phyloP scores from a whole-genome alignment of 2,329 filamentous ascomycete genomes.

The Nemania sp. region DNA sequence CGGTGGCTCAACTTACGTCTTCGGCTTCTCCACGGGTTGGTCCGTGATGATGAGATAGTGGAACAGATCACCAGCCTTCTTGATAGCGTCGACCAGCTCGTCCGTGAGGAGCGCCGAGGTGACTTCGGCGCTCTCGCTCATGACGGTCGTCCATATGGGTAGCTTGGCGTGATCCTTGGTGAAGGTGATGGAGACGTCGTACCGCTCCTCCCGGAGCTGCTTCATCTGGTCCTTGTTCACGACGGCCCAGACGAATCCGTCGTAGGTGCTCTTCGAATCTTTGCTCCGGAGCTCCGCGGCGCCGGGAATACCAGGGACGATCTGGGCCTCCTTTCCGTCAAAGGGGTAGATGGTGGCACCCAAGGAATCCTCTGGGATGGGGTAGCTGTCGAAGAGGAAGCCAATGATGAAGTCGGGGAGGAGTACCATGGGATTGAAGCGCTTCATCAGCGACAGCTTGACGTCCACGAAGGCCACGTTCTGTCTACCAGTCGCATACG shows the following conservation, averaged over 20 bases:
- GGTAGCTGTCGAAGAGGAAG: slow-evolving; percentile 80
- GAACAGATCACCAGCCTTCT: slow-evolving; percentile 76
- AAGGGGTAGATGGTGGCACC: slow-evolving; percentile 85
- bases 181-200: slow-evolving; percentile 88
- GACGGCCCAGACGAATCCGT: slow-evolving; percentile 92
- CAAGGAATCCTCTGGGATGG: slow-evolving; percentile 70
- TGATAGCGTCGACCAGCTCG: slow-evolving; percentile 81
- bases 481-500: slow-evolving; percentile 88
- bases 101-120: slow-evolving; percentile 84
- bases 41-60: slow-evolving; percentile 90
- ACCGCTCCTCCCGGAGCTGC: slow-evolving; percentile 85
- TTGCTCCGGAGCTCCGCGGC: slow-evolving; percentile 60
- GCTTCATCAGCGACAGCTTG: slow-evolving; percentile 78
- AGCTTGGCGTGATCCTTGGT: slow-evolving; percentile 94
- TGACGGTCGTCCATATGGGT: slow-evolving; percentile 86
- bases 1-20: slow-evolving; percentile 60
- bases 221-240: slow-evolving; percentile 97
- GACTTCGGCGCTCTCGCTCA: slow-evolving; percentile 96
- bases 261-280: slow-evolving; percentile 71
- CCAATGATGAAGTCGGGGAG: slow-evolving; percentile 68
- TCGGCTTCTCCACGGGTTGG: slow-evolving; percentile 85
- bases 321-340: slow-evolving; percentile 84
- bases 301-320: slow-evolving; percentile 69
- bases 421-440: slow-evolving; percentile 76
- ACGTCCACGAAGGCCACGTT: slow-evolving; percentile 92